These are phyloP conservation scores for Protomyces pachydermus DNA, from an alignment of 1,139 yeast genomes.

Conservation along the genomic window DNA sequence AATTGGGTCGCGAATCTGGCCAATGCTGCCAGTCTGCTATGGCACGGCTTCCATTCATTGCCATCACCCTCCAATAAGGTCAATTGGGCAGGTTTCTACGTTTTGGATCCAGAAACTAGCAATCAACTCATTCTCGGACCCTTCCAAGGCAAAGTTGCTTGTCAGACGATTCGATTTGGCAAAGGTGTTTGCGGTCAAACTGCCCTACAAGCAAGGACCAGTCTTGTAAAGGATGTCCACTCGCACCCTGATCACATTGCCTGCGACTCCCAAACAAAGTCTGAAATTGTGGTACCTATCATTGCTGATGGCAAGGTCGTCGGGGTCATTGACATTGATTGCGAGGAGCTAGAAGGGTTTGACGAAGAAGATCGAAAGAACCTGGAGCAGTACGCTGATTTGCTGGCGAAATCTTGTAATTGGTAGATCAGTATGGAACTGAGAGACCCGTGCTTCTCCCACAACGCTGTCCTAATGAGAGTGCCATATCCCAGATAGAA, in stretches of 20 bases:
- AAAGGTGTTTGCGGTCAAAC: conserved; percentile 91
- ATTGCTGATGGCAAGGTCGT: conserved; percentile 43
- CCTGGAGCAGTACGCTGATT: conserved; percentile 55
- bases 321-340: conserved; percentile 87
- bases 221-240: conserved; percentile 70
- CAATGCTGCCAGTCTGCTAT: conserved; percentile 75
- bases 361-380: conserved; percentile 54
- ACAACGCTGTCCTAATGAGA: neutral
- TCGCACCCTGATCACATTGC: conserved; percentile 90
- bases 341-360: conserved; percentile 60
- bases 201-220: conserved; percentile 55
- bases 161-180: conserved; percentile 73
- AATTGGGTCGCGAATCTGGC: conserved; percentile 89
- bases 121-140: conserved; percentile 72
- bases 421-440: conserved; percentile 31
- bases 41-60: conserved; percentile 77
- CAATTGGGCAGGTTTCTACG: conserved; percentile 94
- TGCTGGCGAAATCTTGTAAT: conserved; percentile 51
- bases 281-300: conserved; percentile 85
- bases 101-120: conserved; percentile 42
- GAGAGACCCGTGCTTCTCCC: neutral
- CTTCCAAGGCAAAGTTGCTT: conserved; percentile 94
- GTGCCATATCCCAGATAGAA: neutral
- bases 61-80: conserved; percentile 44
- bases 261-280: conserved; percentile 82